These are phyloP conservation scores for Saturnispora zaruensis DNA, from an alignment of 805 yeast species.

Conservation along the genomic window DNA sequence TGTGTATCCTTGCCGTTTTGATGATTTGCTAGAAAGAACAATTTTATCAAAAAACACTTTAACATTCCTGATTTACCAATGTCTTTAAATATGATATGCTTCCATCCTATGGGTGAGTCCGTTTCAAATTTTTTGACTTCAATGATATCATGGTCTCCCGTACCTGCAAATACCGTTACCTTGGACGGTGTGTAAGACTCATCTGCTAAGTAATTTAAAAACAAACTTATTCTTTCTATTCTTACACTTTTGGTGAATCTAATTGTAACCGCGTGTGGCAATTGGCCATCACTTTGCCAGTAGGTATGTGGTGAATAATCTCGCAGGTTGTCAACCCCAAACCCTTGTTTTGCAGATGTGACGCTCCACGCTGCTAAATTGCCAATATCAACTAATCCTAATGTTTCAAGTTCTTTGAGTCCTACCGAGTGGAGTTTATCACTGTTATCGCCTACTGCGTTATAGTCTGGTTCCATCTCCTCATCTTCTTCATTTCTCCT, in stretches of 20 bases:
- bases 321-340: constrained; percentile 61
- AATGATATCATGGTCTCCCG: constrained; percentile 67
- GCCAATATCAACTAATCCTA: constrained; percentile 67
- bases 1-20: constrained; percentile 97
- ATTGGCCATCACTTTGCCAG: constrained; percentile 95
- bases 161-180: constrained; percentile 60
- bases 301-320: constrained; percentile 63
- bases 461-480: neutral
- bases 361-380: constrained; percentile 78
- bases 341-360: constrained; percentile 66
- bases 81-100: constrained; percentile 49
- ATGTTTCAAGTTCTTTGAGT: constrained; percentile 44
- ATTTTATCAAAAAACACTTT: constrained; percentile 56
- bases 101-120: constrained; percentile 73
- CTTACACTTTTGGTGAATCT: constrained; percentile 73
- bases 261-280: constrained; percentile 75
- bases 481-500: neutral
- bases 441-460: neutral
- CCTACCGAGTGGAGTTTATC: constrained; percentile 29
- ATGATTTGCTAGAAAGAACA: constrained; percentile 66
- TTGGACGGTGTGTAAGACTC: constrained; percentile 89
- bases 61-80: constrained; percentile 47
- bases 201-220: constrained; percentile 61
- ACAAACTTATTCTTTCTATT: constrained; percentile 60
- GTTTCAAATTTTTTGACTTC: constrained; percentile 56